These are phyloP conservation scores for Malassezia globosa DNA, from an alignment of 1,284 basidiomycete genomes.

Conservation along the genomic window DNA sequence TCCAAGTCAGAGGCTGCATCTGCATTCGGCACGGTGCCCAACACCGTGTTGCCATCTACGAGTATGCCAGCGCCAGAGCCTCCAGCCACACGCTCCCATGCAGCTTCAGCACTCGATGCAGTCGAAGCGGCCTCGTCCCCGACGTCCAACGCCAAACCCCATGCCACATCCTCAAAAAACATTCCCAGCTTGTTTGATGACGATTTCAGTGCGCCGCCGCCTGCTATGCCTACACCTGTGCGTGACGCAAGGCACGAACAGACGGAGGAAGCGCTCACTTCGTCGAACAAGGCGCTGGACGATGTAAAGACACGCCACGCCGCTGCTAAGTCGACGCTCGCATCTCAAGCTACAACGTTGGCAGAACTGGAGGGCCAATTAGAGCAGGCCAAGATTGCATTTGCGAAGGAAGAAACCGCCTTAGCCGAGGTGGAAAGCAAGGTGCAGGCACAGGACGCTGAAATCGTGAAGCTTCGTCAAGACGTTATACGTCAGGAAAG, in stretches of 20 bases:
- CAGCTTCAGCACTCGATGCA: slow-evolving; percentile 47
- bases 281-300: slow-evolving; percentile 30
- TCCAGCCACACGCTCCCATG: slow-evolving; percentile 41
- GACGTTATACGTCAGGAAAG: slow-evolving; percentile 83
- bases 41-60: slow-evolving; percentile 5
- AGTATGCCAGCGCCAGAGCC: neutral
- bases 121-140: neutral
- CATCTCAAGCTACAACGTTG: slow-evolving; percentile 24
- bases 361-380: slow-evolving; percentile 42
- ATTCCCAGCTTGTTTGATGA: slow-evolving; percentile 4
- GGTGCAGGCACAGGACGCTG: slow-evolving; percentile 59
- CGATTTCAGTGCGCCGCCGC: slow-evolving; percentile 6
- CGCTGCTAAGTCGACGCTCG: slow-evolving; percentile 22
- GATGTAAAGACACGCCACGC: slow-evolving; percentile 26
- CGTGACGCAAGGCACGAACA: neutral
- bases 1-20: slow-evolving; percentile 22
- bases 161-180: neutral
- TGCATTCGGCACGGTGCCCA: slow-evolving; percentile 29
- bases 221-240: neutral
- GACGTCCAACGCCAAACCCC: neutral
- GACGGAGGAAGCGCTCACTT: slow-evolving; percentile 22
- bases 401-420: slow-evolving; percentile 70
- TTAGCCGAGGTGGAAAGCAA: slow-evolving; percentile 65
- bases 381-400: slow-evolving; percentile 54
- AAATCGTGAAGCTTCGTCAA: slow-evolving; percentile 64